These are phyloP conservation scores for Jackrogersella minutella DNA, from an alignment of 495 filamentous ascomycete genomes.

Conservation along the genomic window DNA sequence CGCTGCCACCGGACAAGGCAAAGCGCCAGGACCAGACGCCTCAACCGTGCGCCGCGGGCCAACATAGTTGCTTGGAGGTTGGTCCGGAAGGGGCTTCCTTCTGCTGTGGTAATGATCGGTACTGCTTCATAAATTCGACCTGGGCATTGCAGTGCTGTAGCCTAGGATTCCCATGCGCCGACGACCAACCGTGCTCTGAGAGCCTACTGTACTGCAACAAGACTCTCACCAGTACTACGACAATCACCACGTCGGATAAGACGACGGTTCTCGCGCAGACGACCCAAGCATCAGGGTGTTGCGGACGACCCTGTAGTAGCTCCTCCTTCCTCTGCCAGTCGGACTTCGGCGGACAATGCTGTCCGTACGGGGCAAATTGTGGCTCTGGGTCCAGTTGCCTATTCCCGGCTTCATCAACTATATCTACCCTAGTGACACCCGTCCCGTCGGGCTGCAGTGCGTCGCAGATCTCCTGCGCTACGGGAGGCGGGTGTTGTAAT, in stretches of 20 bases:
- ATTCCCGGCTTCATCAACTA: slow-evolving; percentile 30
- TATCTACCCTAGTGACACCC: slow-evolving; percentile 27
- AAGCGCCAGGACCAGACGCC: slow-evolving; percentile 17
- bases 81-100: slow-evolving; percentile 2
- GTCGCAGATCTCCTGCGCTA: slow-evolving; percentile 75
- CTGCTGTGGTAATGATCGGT: slow-evolving; percentile 43
- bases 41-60: background rate
- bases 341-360: slow-evolving; percentile 55
- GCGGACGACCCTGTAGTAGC: slow-evolving; percentile 46
- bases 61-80: slow-evolving; percentile 36
- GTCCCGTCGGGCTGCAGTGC: slow-evolving; percentile 67
- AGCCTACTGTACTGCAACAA: slow-evolving; percentile 31
- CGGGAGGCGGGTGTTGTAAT: slow-evolving; percentile 78
- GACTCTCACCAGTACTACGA: slow-evolving; percentile 35
- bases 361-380: slow-evolving; percentile 50
- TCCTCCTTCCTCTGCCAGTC: slow-evolving; percentile 54
- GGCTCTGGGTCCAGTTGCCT: slow-evolving; percentile 38
- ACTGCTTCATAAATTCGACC: slow-evolving; percentile 39
- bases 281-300: slow-evolving; percentile 45
- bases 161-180: slow-evolving; percentile 48
- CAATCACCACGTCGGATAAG: slow-evolving; percentile 23
- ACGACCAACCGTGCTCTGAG: slow-evolving; percentile 44
- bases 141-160: slow-evolving; percentile 47
- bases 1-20: slow-evolving; percentile 10
- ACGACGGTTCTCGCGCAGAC: slow-evolving; percentile 23